Percentiles rank a stretch among this genome's conserved stretches.
These are phyloP conservation scores for Acorus calamus DNA, from an alignment of 106 monocot genomes.

Conservation along the genomic window DNA sequence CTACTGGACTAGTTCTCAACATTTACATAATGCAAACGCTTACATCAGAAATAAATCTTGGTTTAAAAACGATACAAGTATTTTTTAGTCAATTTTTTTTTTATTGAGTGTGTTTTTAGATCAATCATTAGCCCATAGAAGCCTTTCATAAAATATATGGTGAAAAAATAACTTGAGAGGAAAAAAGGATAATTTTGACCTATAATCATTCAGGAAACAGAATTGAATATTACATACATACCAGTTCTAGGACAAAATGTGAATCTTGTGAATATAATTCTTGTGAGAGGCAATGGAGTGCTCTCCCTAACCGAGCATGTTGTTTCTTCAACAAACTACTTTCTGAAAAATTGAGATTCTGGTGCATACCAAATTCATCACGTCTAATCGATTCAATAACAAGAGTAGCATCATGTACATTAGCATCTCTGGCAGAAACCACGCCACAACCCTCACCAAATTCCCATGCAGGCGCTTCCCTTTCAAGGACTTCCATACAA, in stretches of 20 bases:
- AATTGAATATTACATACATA: slow-evolving; percentile 15
- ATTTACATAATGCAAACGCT: too few relatives aligned
- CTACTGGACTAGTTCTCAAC: too few relatives aligned
- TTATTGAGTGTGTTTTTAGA: too few relatives aligned
- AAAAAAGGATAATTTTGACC: too few relatives aligned
- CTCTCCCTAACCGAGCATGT: slow-evolving; percentile 96
- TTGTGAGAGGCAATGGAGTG: slow-evolving; percentile 88
- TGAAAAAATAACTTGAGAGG: too few relatives aligned
- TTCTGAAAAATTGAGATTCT: slow-evolving; percentile 36
- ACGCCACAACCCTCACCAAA: not conserved
- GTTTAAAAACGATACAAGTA: too few relatives aligned
- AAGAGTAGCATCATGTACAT: slow-evolving; percentile 32
- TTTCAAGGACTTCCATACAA: too few relatives aligned
- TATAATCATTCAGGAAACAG: not conserved
- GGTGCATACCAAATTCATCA: slow-evolving; percentile 88
- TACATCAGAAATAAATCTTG: too few relatives aligned
- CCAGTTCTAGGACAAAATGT: slow-evolving; percentile 95
- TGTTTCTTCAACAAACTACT: slow-evolving; percentile 71
- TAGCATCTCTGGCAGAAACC: slow-evolving; percentile 6
- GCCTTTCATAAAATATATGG: too few relatives aligned
- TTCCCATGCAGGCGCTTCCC: not conserved
- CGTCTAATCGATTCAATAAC: slow-evolving; percentile 75
- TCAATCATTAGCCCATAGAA: too few relatives aligned
- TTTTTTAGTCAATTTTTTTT: too few relatives aligned
- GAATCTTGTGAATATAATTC: slow-evolving; percentile 99